These are phyloP conservation scores for Cupressus sempervirens DNA, from an alignment of 75 land plant species.

Conservation along the genomic window DNA sequence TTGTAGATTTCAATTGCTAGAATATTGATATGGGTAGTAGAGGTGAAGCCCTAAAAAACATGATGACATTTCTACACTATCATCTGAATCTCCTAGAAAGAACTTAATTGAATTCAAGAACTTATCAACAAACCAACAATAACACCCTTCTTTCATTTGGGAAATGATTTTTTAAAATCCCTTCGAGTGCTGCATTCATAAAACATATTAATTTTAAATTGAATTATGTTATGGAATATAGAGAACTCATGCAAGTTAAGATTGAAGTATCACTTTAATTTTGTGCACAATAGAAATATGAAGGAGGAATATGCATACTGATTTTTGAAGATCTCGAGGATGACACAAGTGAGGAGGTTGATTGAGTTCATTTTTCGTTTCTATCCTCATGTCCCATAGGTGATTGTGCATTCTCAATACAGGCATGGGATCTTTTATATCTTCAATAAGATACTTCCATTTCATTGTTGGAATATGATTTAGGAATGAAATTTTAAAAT, in stretches of 20 bases:
- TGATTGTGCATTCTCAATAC: neutral
- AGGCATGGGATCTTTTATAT: too few species aligned
- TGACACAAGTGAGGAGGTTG: neutral
- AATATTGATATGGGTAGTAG: neutral
- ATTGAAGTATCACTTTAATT: too few species aligned
- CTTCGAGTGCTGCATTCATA: neutral
- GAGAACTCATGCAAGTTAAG: too few species aligned
- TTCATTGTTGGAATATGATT: too few species aligned
- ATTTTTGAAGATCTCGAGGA: neutral
- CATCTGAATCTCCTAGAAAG: neutral
- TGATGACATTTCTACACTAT: neutral
- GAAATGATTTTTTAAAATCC: too few species aligned
- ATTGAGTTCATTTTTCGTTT: neutral
- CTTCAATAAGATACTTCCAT: neutral
- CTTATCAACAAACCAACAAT: too few species aligned
- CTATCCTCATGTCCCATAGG: neutral
- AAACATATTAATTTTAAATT: too few species aligned
- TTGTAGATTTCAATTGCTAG: too few species aligned
- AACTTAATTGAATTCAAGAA: too few species aligned
- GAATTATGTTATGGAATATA: too few species aligned
- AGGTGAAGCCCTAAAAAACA: neutral
- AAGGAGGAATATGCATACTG: neutral
- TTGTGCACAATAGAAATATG: neutral
- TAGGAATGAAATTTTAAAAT: too few species aligned
- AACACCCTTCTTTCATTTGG: neutral